Percentiles rank a stretch among this genome's conserved stretches.
Conservation (phyloP, 2,329 filamentous ascomycete genomes). For the Botryotinia convoluta region DNA sequence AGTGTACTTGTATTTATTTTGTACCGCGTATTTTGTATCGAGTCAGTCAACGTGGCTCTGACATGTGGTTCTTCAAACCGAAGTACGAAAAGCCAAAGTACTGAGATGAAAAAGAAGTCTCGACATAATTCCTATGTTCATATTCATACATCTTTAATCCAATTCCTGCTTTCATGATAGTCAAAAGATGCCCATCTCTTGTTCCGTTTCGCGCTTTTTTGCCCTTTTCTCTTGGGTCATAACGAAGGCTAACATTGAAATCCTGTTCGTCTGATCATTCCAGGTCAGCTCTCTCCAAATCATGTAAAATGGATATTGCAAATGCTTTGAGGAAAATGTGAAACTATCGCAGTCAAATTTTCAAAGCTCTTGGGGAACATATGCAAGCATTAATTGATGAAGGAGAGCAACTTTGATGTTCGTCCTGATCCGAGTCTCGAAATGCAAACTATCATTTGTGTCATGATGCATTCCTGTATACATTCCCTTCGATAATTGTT, state of each 20-base stretch:
- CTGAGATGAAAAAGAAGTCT: background rate
- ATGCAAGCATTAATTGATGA: background rate
- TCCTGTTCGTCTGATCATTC: background rate
- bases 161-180: background rate
- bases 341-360: background rate
- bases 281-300: background rate
- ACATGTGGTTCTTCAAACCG: background rate
- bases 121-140: background rate
- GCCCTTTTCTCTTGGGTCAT: background rate
- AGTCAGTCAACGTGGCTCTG: background rate
- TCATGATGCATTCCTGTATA: background rate
- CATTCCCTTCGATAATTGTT: background rate
- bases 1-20: background rate
- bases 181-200: background rate
- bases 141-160: background rate
- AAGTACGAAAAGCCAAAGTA: background rate
- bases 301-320: background rate
- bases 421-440: background rate
- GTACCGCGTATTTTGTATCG: background rate
- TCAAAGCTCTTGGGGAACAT: background rate
- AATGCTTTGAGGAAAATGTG: background rate
- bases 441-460: background rate
- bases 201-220: background rate
- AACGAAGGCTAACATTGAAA: background rate
- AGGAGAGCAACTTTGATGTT: background rate